phyloP scores from a whole-genome alignment of 164 flowering plant genomes.

The Aristolochia contorta region DNA sequence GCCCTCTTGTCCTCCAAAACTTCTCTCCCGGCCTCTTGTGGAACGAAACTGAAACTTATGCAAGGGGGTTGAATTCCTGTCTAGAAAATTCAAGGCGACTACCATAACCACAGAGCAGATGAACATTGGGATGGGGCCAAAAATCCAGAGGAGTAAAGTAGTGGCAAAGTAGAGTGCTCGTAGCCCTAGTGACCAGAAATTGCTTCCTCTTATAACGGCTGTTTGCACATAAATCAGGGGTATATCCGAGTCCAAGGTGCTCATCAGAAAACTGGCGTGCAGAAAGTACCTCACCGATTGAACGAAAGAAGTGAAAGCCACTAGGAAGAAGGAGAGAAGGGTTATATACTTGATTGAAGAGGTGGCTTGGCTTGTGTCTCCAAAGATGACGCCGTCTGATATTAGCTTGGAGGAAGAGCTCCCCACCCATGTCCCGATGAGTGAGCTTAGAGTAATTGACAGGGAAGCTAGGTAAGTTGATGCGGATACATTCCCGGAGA shows the following conservation, averaged over 20 bases:
- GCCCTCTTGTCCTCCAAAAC: background rate
- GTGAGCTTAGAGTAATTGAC: slow-evolving; percentile 41
- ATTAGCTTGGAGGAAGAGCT: slow-evolving; percentile 29
- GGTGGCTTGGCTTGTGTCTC: slow-evolving; percentile 36
- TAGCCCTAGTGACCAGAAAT: slow-evolving; percentile 49
- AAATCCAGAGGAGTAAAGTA: slow-evolving; percentile 42
- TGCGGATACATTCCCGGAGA: slow-evolving; percentile 38
- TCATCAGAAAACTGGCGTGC: slow-evolving; percentile 53
- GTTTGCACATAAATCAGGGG: slow-evolving; percentile 32
- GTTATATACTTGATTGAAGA: slow-evolving; percentile 42
- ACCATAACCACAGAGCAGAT: slow-evolving; percentile 30
- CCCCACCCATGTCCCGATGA: slow-evolving; percentile 62
- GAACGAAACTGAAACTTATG: slow-evolving; percentile 11
- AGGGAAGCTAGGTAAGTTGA: slow-evolving; percentile 44
- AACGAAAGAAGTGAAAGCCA: slow-evolving; percentile 52
- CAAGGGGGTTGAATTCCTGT: slow-evolving; percentile 28
- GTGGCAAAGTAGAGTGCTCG: slow-evolving; percentile 46
- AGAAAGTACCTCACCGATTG: slow-evolving; percentile 42
- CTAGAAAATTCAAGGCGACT: slow-evolving; percentile 25
- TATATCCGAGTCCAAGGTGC: slow-evolving; percentile 41
- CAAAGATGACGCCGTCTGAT: slow-evolving; percentile 31
- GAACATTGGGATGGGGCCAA: slow-evolving; percentile 59
- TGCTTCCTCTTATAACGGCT: slow-evolving; percentile 40
- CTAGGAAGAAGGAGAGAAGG: slow-evolving; percentile 39
- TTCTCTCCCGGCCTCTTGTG: background rate